Percentiles rank a stretch among this genome's conserved stretches.
Conservation (phyloP, 116 monocot genomes). For the Dioscorea cayenensis region DNA sequence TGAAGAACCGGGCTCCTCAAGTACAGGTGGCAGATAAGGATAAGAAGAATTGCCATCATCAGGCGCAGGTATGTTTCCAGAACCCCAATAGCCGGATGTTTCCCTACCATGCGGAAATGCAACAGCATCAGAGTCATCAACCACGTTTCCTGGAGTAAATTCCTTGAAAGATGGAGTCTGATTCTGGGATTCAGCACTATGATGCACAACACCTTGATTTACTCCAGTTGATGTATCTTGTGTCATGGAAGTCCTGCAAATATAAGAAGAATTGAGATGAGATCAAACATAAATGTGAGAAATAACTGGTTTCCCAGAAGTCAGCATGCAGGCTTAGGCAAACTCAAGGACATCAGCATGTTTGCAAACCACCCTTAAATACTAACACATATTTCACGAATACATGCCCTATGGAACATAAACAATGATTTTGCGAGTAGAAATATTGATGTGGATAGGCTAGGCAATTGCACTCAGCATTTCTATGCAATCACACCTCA, state of each 20-base stretch:
- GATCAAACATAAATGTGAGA: too few relatives aligned
- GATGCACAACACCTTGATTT: constrained; percentile 28
- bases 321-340: too few relatives aligned
- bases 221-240: constrained; percentile 29
- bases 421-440: not conserved
- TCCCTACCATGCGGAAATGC: constrained; percentile 29
- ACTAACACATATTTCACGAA: not conserved
- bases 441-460: not conserved
- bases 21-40: constrained; percentile 81
- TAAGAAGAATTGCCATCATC: constrained; percentile 55
- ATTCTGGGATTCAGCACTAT: constrained; percentile 36
- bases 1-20: constrained; percentile 92
- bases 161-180: constrained; percentile 54
- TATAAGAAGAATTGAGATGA: too few relatives aligned
- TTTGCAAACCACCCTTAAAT: too few relatives aligned
- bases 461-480: too few relatives aligned
- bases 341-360: too few relatives aligned
- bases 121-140: constrained; percentile 46
- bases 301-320: too few relatives aligned
- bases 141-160: constrained; percentile 25
- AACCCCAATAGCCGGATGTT: constrained; percentile 39
- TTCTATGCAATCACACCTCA: too few relatives aligned
- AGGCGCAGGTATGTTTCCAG: too few relatives aligned
- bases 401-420: not conserved
- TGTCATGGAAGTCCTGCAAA: constrained; percentile 31